Evolutionary conservation across 176 grass and related monocot genomes (phyloP), one percentile per base, ranked within the genome.

Genomic region (Secale cereale): DNA sequence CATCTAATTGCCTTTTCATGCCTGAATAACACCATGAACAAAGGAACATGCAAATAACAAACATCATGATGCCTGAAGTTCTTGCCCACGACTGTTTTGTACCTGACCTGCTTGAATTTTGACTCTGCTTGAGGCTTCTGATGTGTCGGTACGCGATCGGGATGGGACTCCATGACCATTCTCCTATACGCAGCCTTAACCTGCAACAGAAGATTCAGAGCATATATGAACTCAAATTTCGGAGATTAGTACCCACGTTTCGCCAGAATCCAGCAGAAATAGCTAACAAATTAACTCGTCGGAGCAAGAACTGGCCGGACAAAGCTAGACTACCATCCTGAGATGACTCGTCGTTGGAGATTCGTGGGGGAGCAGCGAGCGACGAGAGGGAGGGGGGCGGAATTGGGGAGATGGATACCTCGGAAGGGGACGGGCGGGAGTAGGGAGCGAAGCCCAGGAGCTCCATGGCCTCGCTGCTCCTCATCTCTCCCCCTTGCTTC

Each of bases 181-280:
- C 83, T 93, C 60, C 80, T 94, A 68, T 94, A 97, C 65, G 91
- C 94, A 63, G 91, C 91, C 65, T 97, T 97, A 1, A 94, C 86
- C 94, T 97, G 89, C 39, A 93, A 22, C 43, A 13, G n/a, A 31
- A 36, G 54, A 82, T 82, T 26, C 5, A 0, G 27, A 70, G 66
- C 1, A 20, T 4, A 3, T 4, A 3, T 74, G 1, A 73, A 60
- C 68, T 83, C 52, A 40, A 59, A 37, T 59, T 15, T 22, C 7
- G 15, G 68, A 40, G 35, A n/a, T 25, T 14, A 17, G 29, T 13
- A 30, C 29, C 31, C 25, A 50, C 9, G 22, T 59, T 27, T 31
- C 1, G 3, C 10, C 59, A 30, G 70, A 67, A 5, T 81, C 46
- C 26, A 65, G 25, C 31, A 79, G 66, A 75, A 79, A 3, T 20